Evolutionary conservation across 2,329 filamentous ascomycete species (phyloP).

Genomic region (Pseudogymnoascus sp.): DNA sequence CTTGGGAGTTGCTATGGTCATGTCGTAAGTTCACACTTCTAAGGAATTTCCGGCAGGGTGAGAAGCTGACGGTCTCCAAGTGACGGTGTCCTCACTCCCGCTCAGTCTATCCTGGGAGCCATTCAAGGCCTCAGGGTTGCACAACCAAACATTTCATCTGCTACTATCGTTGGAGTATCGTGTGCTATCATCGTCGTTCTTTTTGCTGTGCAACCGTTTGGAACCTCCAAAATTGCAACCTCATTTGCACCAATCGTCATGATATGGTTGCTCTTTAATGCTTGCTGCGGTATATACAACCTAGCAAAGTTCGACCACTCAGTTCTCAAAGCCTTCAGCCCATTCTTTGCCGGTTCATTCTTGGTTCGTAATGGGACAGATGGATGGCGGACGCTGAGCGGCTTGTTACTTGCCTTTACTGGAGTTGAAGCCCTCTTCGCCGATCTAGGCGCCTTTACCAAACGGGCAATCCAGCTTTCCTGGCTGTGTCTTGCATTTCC

Average conservation of each 20-base stretch:
- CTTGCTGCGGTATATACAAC: conserved; percentile 55
- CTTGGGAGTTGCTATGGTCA: conserved; percentile 58
- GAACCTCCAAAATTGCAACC: conserved; percentile 49
- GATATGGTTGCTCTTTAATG: conserved; percentile 58
- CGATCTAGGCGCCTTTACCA: conserved; percentile 66
- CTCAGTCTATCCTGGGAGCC: conserved; percentile 61
- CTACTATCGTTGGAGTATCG: conserved; percentile 51
- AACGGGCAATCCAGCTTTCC: conserved; percentile 60
- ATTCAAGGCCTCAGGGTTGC: conserved; percentile 56
- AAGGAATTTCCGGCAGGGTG: background rate
- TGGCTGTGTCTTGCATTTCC: conserved; percentile 64
- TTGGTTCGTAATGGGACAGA: conserved; percentile 48
- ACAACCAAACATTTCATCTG: conserved; percentile 40
- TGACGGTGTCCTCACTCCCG: conserved; percentile 60
- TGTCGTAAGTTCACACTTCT: conserved; percentile 30
- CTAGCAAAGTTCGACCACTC: conserved; percentile 42
- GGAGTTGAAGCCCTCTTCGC: conserved; percentile 74
- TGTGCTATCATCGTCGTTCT: conserved; percentile 57
- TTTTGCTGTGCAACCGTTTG: conserved; percentile 57
- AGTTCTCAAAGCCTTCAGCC: conserved; percentile 47
- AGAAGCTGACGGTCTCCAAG: conserved; percentile 14
- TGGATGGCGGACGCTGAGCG: conserved; percentile 59
- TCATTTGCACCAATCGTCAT: conserved; percentile 59
- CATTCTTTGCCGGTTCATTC: conserved; percentile 52
- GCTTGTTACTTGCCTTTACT: conserved; percentile 65